A percentile compares a stretch with the other conserved stretches of the same genome.
phyloP scores from a whole-genome alignment of 2,329 filamentous ascomycete species.

The Phoma sp. region DNA sequence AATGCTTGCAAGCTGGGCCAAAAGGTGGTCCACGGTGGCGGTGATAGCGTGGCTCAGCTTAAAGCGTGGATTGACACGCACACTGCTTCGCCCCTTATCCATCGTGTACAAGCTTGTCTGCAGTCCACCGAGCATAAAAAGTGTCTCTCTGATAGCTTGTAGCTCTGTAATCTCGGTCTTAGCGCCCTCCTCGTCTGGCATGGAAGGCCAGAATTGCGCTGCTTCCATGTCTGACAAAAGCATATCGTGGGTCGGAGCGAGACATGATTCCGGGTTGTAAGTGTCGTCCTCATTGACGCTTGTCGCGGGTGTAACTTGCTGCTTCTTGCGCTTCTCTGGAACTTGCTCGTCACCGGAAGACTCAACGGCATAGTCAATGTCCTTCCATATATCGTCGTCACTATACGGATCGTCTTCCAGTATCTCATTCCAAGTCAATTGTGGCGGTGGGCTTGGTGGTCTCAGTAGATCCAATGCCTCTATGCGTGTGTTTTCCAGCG shows the following conservation, averaged over 20 bases:
- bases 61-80: conserved; percentile 48
- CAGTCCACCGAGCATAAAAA: conserved; percentile 86
- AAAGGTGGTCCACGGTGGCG: conserved; percentile 44
- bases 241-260: conserved; percentile 37
- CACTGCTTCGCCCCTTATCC: conserved; percentile 39
- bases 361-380: conserved; percentile 69
- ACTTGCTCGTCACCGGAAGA: conserved; percentile 68
- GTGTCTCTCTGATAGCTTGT: conserved; percentile 74
- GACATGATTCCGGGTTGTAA: conserved; percentile 40
- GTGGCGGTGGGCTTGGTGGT: conserved; percentile 53
- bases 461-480: conserved; percentile 66
- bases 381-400: conserved; percentile 72
- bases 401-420: conserved; percentile 77
- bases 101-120: conserved; percentile 72
- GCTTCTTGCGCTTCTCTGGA: conserved; percentile 30
- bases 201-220: conserved; percentile 57
- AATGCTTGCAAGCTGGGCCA: conserved; percentile 55
- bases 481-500: conserved; percentile 72
- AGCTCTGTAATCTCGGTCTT: conserved; percentile 67
- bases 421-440: conserved; percentile 80
- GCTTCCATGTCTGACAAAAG: conserved; percentile 49
- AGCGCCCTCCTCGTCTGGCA: conserved; percentile 13
- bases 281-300: conserved; percentile 49
- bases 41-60: conserved; percentile 48
- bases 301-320: conserved; percentile 40